Evolutionary conservation across 768 basidiomycete species (phyloP).

Genomic region (Daedalea quercina): DNA sequence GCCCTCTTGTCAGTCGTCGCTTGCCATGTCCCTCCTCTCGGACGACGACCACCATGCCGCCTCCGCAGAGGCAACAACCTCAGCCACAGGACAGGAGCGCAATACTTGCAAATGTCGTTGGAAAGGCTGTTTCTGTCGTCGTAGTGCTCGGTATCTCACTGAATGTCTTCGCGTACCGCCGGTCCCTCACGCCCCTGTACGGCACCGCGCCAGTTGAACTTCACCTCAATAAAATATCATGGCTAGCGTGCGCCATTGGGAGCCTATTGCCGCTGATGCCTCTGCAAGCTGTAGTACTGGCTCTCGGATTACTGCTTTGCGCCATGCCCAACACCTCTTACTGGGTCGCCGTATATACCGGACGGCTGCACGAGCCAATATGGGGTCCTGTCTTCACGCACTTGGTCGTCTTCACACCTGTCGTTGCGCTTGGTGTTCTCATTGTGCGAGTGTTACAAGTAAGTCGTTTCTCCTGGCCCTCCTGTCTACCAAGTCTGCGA

Average conservation of each 20-base stretch:
- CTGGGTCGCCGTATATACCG: slow-evolving; percentile 56
- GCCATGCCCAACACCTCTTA: slow-evolving; percentile 57
- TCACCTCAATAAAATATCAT: slow-evolving; percentile 36
- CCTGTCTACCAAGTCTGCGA: too few species aligned
- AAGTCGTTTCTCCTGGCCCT: slow-evolving; percentile 20
- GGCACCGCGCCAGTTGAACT: slow-evolving; percentile 49
- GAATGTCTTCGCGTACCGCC: slow-evolving; percentile 54
- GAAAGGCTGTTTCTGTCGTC: slow-evolving; percentile 14
- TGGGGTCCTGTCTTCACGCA: slow-evolving; percentile 59
- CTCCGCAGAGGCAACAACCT: not conserved
- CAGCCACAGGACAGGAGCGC: not conserved
- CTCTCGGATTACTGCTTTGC: slow-evolving; percentile 35
- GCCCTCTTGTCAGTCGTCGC: not conserved
- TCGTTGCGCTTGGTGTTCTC: slow-evolving; percentile 44
- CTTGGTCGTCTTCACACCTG: slow-evolving; percentile 45
- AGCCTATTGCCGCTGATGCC: slow-evolving; percentile 29
- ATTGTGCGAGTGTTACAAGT: slow-evolving; percentile 37
- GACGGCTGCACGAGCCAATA: slow-evolving; percentile 43
- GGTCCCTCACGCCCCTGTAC: slow-evolving; percentile 63
- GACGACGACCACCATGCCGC: slow-evolving; percentile 1
- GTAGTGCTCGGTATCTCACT: slow-evolving; percentile 39
- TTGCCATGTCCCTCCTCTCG: not conserved
- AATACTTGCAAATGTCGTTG: slow-evolving; percentile 5
- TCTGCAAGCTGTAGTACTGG: slow-evolving; percentile 26
- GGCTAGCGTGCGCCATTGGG: slow-evolving; percentile 26